These are phyloP conservation scores for Candida silvicultrix DNA, from an alignment of 805 yeast species.

Conservation along the genomic window DNA sequence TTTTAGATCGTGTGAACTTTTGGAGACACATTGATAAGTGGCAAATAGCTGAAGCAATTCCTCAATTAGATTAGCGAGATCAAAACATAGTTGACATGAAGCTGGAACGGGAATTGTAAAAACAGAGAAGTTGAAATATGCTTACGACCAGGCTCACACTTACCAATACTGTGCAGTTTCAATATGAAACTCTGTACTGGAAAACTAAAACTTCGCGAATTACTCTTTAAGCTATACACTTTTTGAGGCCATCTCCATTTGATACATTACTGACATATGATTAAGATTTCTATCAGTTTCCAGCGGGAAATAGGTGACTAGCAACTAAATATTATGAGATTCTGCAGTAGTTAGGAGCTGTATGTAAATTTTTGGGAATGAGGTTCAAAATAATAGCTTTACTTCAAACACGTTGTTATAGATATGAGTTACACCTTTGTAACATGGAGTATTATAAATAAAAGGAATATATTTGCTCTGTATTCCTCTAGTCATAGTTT, in stretches of 20 bases:
- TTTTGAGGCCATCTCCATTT: not conserved
- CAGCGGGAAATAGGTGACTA: no score
- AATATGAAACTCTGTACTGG: not conserved
- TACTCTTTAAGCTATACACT: not conserved
- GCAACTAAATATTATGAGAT: no score
- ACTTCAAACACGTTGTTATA: not conserved
- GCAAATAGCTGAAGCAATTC: no score
- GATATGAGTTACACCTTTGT: not conserved
- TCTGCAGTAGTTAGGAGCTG: not conserved
- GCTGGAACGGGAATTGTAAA: no score
- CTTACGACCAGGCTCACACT: no score
- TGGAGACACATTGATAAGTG: no score
- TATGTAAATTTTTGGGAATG: not conserved
- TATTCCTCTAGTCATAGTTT: no score
- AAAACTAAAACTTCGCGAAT: not conserved
- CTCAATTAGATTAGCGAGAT: no score
- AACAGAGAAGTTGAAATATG: no score
- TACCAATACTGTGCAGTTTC: no score
- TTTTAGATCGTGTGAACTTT: not conserved
- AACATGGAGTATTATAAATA: not conserved
- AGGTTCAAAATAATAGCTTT: not conserved
- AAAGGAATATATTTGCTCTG: no score
- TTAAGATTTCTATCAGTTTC: not conserved
- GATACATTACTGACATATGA: not conserved
- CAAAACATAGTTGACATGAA: no score